Evolutionary conservation across 441 rosid genomes (phyloP).

Genomic region (Aquilaria agallochum): DNA sequence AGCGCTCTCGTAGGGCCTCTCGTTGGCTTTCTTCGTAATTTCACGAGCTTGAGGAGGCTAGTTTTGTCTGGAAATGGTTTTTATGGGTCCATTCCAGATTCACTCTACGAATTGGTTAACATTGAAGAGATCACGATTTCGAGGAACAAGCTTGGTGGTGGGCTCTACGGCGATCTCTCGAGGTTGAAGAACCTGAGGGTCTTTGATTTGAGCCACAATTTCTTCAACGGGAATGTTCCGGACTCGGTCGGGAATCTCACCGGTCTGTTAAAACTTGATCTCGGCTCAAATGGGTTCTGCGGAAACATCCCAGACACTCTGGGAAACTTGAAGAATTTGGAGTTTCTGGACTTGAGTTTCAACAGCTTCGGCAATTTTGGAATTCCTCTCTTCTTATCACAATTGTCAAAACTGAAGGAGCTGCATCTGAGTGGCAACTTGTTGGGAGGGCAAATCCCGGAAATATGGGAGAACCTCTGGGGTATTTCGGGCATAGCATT

Average conservation of each 20-base stretch:
- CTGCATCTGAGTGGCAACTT: constrained; percentile 59
- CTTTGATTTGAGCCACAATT: constrained; percentile 48
- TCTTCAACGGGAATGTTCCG: constrained; percentile 38
- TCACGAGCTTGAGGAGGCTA: constrained; percentile 40
- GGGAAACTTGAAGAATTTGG: constrained; percentile 34
- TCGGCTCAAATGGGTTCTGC: constrained; percentile 40
- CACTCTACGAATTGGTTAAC: constrained; percentile 29
- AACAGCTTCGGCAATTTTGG: constrained; percentile 51
- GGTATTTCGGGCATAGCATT: constrained; percentile 49
- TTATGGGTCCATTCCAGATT: constrained; percentile 41
- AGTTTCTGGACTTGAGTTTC: constrained; percentile 57
- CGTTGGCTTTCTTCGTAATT: constrained; percentile 32
- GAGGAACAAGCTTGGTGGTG: constrained; percentile 48
- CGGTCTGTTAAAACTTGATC: constrained; percentile 57
- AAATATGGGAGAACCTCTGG: constrained; percentile 52
- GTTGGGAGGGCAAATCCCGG: constrained; percentile 54
- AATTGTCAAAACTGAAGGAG: constrained; percentile 38
- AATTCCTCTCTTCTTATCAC: constrained; percentile 41
- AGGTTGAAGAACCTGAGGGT: constrained; percentile 42
- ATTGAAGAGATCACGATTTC: constrained; percentile 55
- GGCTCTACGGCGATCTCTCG: constrained; percentile 16
- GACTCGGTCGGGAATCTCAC: constrained; percentile 36
- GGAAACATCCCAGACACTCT: constrained; percentile 49
- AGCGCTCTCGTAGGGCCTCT: constrained; percentile 43
- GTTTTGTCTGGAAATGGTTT: constrained; percentile 56